Evolutionary conservation across 2,329 filamentous ascomycete genomes (phyloP), one percentile per base, ranked within the genome.

Genomic region (Cryoendolithus antarcticus): DNA sequence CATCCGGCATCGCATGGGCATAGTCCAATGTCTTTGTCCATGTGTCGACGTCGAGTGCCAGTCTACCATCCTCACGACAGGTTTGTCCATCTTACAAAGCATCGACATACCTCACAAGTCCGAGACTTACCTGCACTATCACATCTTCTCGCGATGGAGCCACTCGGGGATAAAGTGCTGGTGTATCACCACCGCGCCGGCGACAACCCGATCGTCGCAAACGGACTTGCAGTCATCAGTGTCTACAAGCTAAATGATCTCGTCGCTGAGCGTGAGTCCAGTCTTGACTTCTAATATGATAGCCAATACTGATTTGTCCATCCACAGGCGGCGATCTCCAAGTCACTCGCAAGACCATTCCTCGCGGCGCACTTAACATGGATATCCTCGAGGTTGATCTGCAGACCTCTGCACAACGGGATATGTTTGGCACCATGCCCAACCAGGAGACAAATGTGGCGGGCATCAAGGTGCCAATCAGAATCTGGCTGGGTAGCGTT

Each of bases 111-210:
- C 15, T 19, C 15, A 19, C 15, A 19, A 19, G 15, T 19, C 15
- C 15, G 15, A 19, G 15, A 19, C 15, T 19, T 19, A 19, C 15
- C 15, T 19, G 15, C 15, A 19, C 15, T 19, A 19, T 19, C 15
- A 19, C 15, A 19, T 19, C 15, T 19, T 19, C 15, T 19, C 15
- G 15, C 15, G 15, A 19, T 19, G 15, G 15, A 19, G 15, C 15
- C 15, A 19, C 15, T 19, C 15, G 15, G 15, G 15, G 15, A 38
- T 32, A 48, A 47, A 38, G 43, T 54, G 24, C 42, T 54, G 7
- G 50, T 54, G 15, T 53, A 54, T 37, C 47, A 53, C 27, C 39
- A 50, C 39, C 45, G 38, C 21, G 32, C 42, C 11, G 44, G 37
- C 34, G 9, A 34, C 15, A 19, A 19, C 15, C 44, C 48, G 6